phyloP scores from a whole-genome alignment of 495 filamentous ascomycete genomes.

The Apiosordaria backusii region DNA sequence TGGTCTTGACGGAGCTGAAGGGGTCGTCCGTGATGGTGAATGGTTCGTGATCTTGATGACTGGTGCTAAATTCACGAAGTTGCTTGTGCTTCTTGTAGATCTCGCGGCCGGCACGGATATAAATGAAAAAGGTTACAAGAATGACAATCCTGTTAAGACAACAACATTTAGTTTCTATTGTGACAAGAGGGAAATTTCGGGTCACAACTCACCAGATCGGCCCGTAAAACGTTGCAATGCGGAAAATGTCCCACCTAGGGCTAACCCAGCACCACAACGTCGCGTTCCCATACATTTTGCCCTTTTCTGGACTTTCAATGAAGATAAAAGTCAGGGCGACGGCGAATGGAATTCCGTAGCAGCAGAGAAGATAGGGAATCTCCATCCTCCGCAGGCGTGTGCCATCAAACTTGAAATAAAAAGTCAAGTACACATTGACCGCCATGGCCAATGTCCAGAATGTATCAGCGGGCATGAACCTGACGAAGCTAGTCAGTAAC shows the following conservation, averaged over 20 bases:
- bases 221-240: constrained; percentile 76
- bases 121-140: constrained; percentile 66
- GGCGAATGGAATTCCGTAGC: constrained; percentile 74
- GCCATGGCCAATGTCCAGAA: constrained; percentile 84
- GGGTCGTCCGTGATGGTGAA: constrained; percentile 24
- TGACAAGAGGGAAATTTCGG: not conserved
- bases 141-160: constrained; percentile 55
- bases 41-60: constrained; percentile 13
- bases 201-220: constrained; percentile 64
- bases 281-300: constrained; percentile 71
- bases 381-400: constrained; percentile 64
- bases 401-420: constrained; percentile 72
- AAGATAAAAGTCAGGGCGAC: constrained; percentile 67
- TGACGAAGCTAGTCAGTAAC: constrained; percentile 29
- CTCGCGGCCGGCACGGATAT: constrained; percentile 64
- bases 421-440: constrained; percentile 81
- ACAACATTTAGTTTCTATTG: not conserved
- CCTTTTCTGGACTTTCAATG: constrained; percentile 45
- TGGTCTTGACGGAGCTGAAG: constrained; percentile 55
- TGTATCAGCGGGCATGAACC: constrained; percentile 76
- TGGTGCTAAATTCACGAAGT: constrained; percentile 39
- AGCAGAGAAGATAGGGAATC: constrained; percentile 64
- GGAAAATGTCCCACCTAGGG: constrained; percentile 63
- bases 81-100: constrained; percentile 59
- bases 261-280: constrained; percentile 83